Evolutionary conservation across 345 rosid species (phyloP), one percentile per base, ranked within the genome.

Genomic region (Punica granatum): DNA sequence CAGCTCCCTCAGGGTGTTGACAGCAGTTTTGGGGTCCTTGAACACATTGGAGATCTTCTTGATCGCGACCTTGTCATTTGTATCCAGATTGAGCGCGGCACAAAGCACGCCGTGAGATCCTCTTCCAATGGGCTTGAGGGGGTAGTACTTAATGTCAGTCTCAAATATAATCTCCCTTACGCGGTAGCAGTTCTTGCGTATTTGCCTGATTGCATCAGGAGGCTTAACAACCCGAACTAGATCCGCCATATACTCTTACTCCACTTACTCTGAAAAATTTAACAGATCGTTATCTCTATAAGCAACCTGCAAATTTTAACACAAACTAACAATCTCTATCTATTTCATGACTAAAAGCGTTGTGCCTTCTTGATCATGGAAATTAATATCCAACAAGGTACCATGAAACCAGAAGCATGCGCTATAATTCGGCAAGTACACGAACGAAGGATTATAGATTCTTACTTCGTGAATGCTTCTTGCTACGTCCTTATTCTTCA

Each of bases 31-130:
- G 7, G 83, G 82, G 75, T 90, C 88, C 63, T 85, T 93, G 68
- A 90, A 92, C 64, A 84, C 97, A 66, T 92, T 87, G 64, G 84
- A 82, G 71, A 92, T 88, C 81, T 85, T 92, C 76, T 92, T 92
- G 37, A 93, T 93, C 0, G 98, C 91, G 21, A 90, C 97, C 75
- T 80, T 84, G 72, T 93, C 97, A 19, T 83, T 82, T 0, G 96
- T 89, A 70, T 92, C 93, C 65, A 82, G 74, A 60, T 92, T 82
- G 67, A 88, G 80, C 0, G 98, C 88, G 28, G 98, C 87, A 69
- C 98, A 92, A 13, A 92, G 94, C 41, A 92, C 81, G 42, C 98
- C 98, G 23, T 89, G 87, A 53, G 98, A 89, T 68, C 98, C 98
- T 75, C 83, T 80, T 21, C 98, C 98, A 28, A 92, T 89, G 0